Conservation (phyloP, 75 land plant genomes). For the Pinus albicaulis region DNA sequence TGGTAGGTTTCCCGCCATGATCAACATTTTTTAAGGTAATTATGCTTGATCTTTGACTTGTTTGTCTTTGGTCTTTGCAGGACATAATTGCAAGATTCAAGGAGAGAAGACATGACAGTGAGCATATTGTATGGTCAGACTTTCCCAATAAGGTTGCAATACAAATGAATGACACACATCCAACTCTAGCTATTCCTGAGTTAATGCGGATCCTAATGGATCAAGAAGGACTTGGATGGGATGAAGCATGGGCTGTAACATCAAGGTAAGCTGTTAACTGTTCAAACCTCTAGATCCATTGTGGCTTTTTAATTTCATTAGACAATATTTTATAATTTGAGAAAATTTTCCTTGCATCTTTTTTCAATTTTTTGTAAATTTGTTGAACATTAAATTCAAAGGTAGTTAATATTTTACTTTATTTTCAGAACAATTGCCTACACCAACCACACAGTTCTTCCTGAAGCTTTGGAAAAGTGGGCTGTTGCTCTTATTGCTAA, state of each 20-base stretch:
- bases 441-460: slow-evolving; percentile 97
- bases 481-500: slow-evolving; percentile 79
- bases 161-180: slow-evolving; percentile 98
- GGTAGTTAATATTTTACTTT: not conserved
- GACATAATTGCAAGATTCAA: slow-evolving; percentile 89
- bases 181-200: slow-evolving; percentile 94
- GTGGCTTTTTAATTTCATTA: not conserved
- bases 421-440: slow-evolving; percentile 83
- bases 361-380: not conserved
- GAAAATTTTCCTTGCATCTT: not conserved
- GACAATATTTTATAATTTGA: not conserved
- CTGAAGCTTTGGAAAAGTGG: slow-evolving; percentile 99
- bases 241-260: slow-evolving; percentile 93
- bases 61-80: slow-evolving; percentile 26
- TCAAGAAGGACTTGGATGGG: slow-evolving; percentile 90
- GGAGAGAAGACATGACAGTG: slow-evolving; percentile 55
- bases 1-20: not conserved
- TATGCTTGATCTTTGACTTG: not conserved
- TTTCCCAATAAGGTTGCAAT: slow-evolving; percentile 93
- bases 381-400: not conserved
- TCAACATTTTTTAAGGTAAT: not conserved
- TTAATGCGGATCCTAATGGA: slow-evolving; percentile 91
- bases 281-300: not conserved
- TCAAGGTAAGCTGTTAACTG: slow-evolving; percentile 34
- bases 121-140: slow-evolving; percentile 45